phyloP scores from a whole-genome alignment of 1,139 yeast genomes.

The Insectozyma bohioensis region DNA sequence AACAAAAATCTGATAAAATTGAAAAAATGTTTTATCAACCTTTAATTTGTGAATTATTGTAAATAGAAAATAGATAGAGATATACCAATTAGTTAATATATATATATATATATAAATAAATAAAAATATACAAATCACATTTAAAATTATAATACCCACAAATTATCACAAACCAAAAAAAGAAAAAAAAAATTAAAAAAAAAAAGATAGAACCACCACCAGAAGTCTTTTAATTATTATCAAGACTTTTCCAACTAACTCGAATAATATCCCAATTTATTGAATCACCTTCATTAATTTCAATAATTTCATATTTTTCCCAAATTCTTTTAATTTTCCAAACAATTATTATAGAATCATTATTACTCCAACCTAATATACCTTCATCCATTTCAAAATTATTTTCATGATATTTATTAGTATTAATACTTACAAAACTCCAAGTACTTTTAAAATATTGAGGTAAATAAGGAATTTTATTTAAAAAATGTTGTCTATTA shows the following conservation, averaged over 20 bases:
- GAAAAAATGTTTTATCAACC: conserved; percentile 37
- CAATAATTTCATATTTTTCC: conserved; percentile 80
- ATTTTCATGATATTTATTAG: conserved; percentile 43
- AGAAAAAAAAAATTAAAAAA: too few species aligned
- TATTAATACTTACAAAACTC: conserved; percentile 83
- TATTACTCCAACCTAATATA: conserved; percentile 76
- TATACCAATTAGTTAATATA: too few species aligned
- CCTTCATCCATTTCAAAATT: conserved; percentile 53
- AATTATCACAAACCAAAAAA: too few species aligned
- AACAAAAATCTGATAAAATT: conserved; percentile 12
- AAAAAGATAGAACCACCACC: too few species aligned
- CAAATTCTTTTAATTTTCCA: conserved; percentile 76
- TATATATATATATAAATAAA: too few species aligned
- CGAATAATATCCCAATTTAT: conserved; percentile 24
- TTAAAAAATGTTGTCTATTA: conserved; percentile 69
- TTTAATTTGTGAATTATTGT: conserved; percentile 36
- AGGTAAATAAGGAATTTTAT: conserved; percentile 55
- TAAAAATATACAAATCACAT: too few species aligned
- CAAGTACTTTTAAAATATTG: conserved; percentile 82
- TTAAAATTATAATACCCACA: too few species aligned
- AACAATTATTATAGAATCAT: conserved; percentile 61
- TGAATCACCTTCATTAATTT: conserved; percentile 16
- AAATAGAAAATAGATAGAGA: conserved; percentile 2
- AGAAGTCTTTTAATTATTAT: conserved; percentile 17
- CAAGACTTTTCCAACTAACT: conserved; percentile 77